Base-by-base conservation (phyloP, 805 yeast species). In the Candida krabiensis region DNA sequence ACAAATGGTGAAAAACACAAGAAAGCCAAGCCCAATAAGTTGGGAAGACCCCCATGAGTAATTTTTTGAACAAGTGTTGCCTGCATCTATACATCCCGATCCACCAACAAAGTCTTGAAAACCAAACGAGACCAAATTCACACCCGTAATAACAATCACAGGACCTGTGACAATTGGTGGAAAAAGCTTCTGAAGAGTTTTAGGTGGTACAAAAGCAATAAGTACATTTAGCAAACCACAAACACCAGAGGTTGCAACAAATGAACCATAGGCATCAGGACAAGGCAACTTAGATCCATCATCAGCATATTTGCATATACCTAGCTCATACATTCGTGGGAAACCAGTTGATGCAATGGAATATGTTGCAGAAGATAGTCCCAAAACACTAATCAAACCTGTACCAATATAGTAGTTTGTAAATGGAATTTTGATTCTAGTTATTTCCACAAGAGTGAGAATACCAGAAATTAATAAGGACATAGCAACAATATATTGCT, bases 141-240 rank as follows among this genome's bases (percentile, higher is more conserved):
- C 70, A 39, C 93, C 95, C 53, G 86, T 83, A 24, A 86, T 67
- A 35, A 86, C 60, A n/a, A 86, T 88, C 22, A 86, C 88, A 4
- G 93, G 90, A 30, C 95, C 95, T 15, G 91, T 85, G 41, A 86
- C 95, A 43, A 84, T 70, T 16, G 86, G 85, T 6, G 95, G 95
- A 64, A 86, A 86, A 19, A 83, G 52, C 41, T 69, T 77, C 54
- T 82, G 83, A 39, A 86, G 67, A 9, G 66, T 50, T 32, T 64
- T 68, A 3, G 91, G 77, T 2, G 95, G 95, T 38, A 79, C 60
- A 56, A 86, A 86, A 2, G 90, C 79, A 41, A 83, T 55, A 11
- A 71, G 49, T 26, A 86, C 69, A 61, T 83, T 88, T 22, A 86
- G 55, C 33, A 85, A 67, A 0, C 86, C 83, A 60, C 90, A 82